phyloP scores from a whole-genome alignment of 2,329 filamentous ascomycete species.

The Ceratocystis harringtonii region DNA sequence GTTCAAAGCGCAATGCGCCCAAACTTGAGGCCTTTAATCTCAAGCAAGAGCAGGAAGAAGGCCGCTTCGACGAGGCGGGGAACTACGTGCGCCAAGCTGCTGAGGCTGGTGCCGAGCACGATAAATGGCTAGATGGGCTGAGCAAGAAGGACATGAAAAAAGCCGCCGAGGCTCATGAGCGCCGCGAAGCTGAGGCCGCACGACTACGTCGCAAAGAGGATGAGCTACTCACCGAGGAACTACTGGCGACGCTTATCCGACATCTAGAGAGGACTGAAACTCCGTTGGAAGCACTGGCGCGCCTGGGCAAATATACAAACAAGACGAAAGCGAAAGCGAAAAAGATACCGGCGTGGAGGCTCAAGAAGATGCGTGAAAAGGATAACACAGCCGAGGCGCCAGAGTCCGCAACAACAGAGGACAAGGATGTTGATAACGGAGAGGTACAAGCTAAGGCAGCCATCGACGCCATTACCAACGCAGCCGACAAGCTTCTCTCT shows the following conservation, averaged over 20 bases:
- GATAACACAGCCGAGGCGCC: conserved; percentile 33
- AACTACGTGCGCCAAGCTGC: conserved; percentile 83
- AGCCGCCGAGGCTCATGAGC: conserved; percentile 75
- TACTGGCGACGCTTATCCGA: conserved; percentile 57
- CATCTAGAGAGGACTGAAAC: conserved; percentile 70
- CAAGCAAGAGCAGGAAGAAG: conserved; percentile 77
- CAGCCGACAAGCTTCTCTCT: conserved; percentile 72
- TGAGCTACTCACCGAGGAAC: conserved; percentile 53
- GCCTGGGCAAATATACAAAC: conserved; percentile 54
- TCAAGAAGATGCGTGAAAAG: conserved; percentile 48
- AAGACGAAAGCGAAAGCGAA: conserved; percentile 36
- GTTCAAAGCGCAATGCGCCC: conserved; percentile 82
- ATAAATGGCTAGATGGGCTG: conserved; percentile 81
- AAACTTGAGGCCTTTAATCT: conserved; percentile 96
- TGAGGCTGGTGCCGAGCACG: conserved; percentile 81
- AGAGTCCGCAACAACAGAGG: conserved; percentile 53
- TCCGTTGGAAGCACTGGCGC: conserved; percentile 69
- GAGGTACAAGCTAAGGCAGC: conserved; percentile 55
- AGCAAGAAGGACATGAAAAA: conserved; percentile 87
- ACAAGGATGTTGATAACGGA: conserved; percentile 46
- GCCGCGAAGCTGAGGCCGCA: conserved; percentile 61
- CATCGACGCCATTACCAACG: conserved; percentile 73
- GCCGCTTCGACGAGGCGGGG: conserved; percentile 75
- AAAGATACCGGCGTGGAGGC: conserved; percentile 50
- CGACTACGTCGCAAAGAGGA: conserved; percentile 61